Evolutionary conservation across 1,284 basidiomycete species (phyloP).

Genomic region (Boletellus sp.): DNA sequence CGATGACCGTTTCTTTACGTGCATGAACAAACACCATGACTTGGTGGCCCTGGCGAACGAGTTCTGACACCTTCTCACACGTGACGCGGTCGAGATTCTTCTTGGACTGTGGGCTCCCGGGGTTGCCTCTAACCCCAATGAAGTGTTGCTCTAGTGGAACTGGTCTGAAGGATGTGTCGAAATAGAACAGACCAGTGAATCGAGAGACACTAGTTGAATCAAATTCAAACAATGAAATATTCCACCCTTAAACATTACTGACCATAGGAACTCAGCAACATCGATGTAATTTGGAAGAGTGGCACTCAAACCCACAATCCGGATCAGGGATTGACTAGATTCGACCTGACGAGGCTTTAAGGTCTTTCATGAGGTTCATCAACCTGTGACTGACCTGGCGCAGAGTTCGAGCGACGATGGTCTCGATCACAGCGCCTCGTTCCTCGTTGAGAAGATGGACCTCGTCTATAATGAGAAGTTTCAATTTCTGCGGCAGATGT

Average conservation of each 20-base stretch:
- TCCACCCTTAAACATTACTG: conserved; percentile 13
- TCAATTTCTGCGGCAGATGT: conserved; percentile 65
- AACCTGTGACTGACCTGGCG: conserved; percentile 59
- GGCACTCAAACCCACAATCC: conserved; percentile 98
- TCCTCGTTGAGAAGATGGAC: conserved; percentile 98
- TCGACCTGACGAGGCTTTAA: conserved; percentile 64
- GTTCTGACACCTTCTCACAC: conserved; percentile 85
- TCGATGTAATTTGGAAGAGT: conserved; percentile 98
- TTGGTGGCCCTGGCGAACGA: conserved; percentile 89
- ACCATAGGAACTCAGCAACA: conserved; percentile 94
- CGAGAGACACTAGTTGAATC: conserved; percentile 69
- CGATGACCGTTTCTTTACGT: conserved; percentile 96
- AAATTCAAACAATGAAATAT: conserved; percentile 4
- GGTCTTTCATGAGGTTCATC: background rate
- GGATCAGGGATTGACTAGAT: conserved; percentile 93
- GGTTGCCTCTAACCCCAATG: conserved; percentile 92
- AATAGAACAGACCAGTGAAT: conserved; percentile 94
- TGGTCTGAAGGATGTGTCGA: conserved; percentile 96
- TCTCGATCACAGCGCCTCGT: conserved; percentile 97
- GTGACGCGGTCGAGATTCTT: conserved; percentile 89
- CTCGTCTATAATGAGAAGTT: conserved; percentile 96
- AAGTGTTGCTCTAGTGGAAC: conserved; percentile 98
- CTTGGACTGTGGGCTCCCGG: conserved; percentile 69
- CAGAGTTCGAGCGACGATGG: conserved; percentile 94
- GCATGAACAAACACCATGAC: conserved; percentile 99